Evolutionary conservation across 768 basidiomycete species (phyloP), one percentile per base, ranked within the genome.

Genomic region (Tylopilus plumbeoviolaceoides): DNA sequence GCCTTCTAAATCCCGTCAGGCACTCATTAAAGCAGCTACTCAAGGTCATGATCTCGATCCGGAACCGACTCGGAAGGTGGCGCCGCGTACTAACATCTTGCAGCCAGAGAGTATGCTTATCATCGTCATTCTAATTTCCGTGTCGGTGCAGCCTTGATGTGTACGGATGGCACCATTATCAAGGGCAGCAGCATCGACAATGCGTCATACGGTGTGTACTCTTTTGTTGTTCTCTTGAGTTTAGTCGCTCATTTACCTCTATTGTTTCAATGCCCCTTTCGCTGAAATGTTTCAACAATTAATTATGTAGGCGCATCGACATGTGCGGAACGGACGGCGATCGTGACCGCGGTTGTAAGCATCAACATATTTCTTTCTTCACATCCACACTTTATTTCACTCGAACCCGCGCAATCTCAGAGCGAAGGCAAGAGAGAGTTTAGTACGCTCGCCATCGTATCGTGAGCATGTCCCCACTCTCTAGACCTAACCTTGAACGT

Each of bases 111-210:
- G 58, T 72, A 78, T 38, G 78, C 87, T 0, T 95, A 97, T 69
- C 78, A 75, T 36, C 89, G 83, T 0, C 94, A 97, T 72, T 93
- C 92, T 17, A 85, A 90, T 41, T 97, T 98, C 66, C 82, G 87
- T 17, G 95, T 97, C 33, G 94, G 95, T 0, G 94, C 93, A 0
- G 89, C 91, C 1, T 71, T 98, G 11, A 71, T 97, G 23, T 73
- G 83, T 3, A 62, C 78, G 1, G 80, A 87, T 43, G 91, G 89
- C 0, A 66, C 73, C 10, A 82, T 95, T 36, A 79, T 94, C 52
- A 87, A 82, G 56, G 93, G 95, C 12, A 83, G 87, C 20, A 97
- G 95, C 66, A 78, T 97, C 53, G 95, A 98, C 73, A 97, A 95
- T 60, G 91, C 91, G 0, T 90, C 91, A 0, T 92, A 92, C 63